Evolutionary conservation across 2,329 filamentous ascomycete species (phyloP), one percentile per base, ranked within the genome.

Genomic region (Cytospora schulzeri): DNA sequence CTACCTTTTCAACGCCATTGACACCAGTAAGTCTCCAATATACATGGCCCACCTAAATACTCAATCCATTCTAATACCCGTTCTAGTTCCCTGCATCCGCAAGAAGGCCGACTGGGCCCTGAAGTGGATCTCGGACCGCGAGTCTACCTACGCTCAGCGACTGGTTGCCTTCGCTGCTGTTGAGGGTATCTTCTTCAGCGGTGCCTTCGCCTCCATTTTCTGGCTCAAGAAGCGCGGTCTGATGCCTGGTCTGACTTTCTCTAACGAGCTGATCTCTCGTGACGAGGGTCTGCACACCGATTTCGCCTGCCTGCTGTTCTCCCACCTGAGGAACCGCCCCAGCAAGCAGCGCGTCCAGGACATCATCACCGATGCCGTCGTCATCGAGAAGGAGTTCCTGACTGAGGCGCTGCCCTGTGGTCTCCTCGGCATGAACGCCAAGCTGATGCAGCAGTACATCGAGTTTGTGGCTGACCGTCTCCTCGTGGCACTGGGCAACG

Each of bases 181-280:
- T 62, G 95, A 99, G 83, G 95, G 95, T 76, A 99, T 99, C 83
- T 99, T 99, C 89, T 99, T 99, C 88, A 95, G 91, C 72, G 95
- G 95, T 69, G 96, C 95, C 28, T 99, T 99, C 74, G 95, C 95
- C 4, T 96, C 95, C 71, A 98, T 99, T 82, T 99, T 99, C 87
- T 99, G 95, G 95, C 85, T 99, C 75, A 99, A 98, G 91, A 99
- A 99, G 90, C 95, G 96, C 78, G 95, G 95, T 72, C 88, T 99
- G 71, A 99, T 99, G 95, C 91, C 95, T 56, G 95, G 95, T 72
- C 86, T 99, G 68, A 98, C 95, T 71, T 99, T 99, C 85, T 98
- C 95, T 77, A 99, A 99, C 84, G 95, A 99, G 85, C 91, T 99
- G 75, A 99, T 99, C 83, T 99, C 95, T 68, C 94, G 95, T 83